phyloP scores from a whole-genome alignment of 306 rosid genomes.

The Clitoria ternatea region DNA sequence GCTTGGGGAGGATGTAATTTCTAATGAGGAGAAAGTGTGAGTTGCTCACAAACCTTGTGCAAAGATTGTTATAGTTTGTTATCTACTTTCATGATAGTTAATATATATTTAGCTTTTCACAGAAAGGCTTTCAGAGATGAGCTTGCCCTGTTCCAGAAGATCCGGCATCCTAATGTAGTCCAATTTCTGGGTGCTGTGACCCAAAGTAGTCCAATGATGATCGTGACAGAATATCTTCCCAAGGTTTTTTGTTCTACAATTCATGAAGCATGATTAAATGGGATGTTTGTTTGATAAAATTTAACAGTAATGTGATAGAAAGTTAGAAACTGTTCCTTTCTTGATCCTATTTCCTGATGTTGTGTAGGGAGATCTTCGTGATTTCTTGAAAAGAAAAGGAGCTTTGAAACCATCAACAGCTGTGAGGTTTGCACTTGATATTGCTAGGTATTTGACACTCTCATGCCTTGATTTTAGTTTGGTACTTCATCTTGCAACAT shows the following conservation, averaged over 20 bases:
- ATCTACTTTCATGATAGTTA: constrained; percentile 4
- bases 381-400: constrained; percentile 63
- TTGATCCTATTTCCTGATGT: constrained; percentile 17
- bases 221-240: constrained; percentile 94
- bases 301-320: neutral
- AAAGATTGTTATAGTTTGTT: neutral
- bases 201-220: constrained; percentile 99
- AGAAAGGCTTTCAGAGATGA: constrained; percentile 89
- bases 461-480: constrained; percentile 3
- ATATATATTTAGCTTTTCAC: constrained; percentile 35
- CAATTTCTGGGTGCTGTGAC: constrained; percentile 99
- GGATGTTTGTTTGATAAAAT: constrained; percentile 13
- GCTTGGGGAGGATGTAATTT: constrained; percentile 65
- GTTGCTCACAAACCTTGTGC: constrained; percentile 29
- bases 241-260: constrained; percentile 53
- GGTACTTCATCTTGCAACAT: constrained; percentile 8
- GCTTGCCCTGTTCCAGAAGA: constrained; percentile 88
- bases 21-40: constrained; percentile 82
- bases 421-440: constrained; percentile 79
- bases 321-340: constrained; percentile 14
- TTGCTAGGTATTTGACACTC: constrained; percentile 66
- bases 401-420: constrained; percentile 64
- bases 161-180: constrained; percentile 94
- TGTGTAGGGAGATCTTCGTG: constrained; percentile 80
- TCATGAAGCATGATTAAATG: constrained; percentile 9